Evolutionary conservation across 495 filamentous ascomycete genomes (phyloP), one percentile per base, ranked within the genome.

Genomic region (Hypomontagnella submonticulosa): DNA sequence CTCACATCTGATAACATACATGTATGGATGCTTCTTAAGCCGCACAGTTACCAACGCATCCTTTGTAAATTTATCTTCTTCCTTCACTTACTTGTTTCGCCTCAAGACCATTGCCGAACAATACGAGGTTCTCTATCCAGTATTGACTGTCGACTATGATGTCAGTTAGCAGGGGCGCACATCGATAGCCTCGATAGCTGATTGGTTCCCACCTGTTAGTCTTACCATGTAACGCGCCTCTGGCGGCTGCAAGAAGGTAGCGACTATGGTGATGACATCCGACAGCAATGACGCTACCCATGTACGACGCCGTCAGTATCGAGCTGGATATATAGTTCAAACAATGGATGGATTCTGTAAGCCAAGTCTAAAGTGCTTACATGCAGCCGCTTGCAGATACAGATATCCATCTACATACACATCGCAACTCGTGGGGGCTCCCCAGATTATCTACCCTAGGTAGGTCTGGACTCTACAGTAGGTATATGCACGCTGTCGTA

Each of bases 261-360:
- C 30, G 15, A 51, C 44, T 8, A 43, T 33, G 34, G 65, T 51
- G 41, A 68, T 58, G 54, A 59, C 58, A 68, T 59, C 54, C 20
- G 44, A 43, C 30, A 55, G 36, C n/a, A 19, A 42, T 49, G 44
- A 52, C 42, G 50, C 47, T 57, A 48, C 40, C 46, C 61, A 40
- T 51, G 33, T 51, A 57, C 23, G 33, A 19, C 30, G 47, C 51
- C 47, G 46, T 58, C 40, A 38, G 57, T 18, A 20, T 20, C 33
- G 48, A 51, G 12, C 32, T 41, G 18, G 20, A 16, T 12, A 12
- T 56, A 18, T n/a, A 20, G 36, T 37, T 27, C 37, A 10, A n/a
- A 32, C 27, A 5, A 52, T 41, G 13, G n/a, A 16, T 49, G 42
- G 23, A 38, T 46, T 46, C 16, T 47, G 43, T 49, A 40, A 57